Evolutionary conservation across 805 yeast species (phyloP), one percentile per base, ranked within the genome.

Genomic region (Ogataea sp.): DNA sequence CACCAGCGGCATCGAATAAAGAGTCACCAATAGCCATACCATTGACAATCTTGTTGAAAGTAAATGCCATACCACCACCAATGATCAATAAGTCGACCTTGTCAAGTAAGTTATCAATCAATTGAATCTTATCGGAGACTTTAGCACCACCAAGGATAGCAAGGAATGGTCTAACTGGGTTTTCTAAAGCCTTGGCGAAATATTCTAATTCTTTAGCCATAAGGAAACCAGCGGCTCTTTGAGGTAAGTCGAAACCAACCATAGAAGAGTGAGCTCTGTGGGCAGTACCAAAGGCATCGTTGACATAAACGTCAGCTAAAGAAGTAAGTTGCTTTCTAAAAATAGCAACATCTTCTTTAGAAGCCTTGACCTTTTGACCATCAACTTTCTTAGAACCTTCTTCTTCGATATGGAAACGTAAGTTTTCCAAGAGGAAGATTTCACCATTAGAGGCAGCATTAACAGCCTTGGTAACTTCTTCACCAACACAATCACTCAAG

Each of bases 21-120:
- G 98, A 93, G 67, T 81, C 71, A 67, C 98, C 98, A 55, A 93
- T 93, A 49, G 80, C 67, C 70, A 87, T 78, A 64, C 76, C 73
- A 68, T 87, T 84, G 48, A 87, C 61, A 39, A 90, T 83, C 78
- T 93, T 93, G 79, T 85, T 87, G 81, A 93, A 93, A 57, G 98
- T 93, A 83, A 90, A 93, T 46, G 98, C 93, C 98, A 93, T 93
- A 73, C 98, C 98, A 73, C 98, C 98, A 65, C 98, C 97, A 59
- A 93, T 80, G 70, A 93, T 87, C 65, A 93, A 75, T 49, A 81
- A 69, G 70, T 93, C 83, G 59, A 93, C 97, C 80, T 93, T 93
- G 76, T 90, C 93, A 60, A 90, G 78, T 68, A 80, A 74, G 80
- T 89, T 93, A 74, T 93, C 97, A 61, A 93, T 93, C 70, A 93